Evolutionary conservation across 108 stramenopile genomes (phyloP).

Genomic region (Cyclostephanos invisitatus): DNA sequence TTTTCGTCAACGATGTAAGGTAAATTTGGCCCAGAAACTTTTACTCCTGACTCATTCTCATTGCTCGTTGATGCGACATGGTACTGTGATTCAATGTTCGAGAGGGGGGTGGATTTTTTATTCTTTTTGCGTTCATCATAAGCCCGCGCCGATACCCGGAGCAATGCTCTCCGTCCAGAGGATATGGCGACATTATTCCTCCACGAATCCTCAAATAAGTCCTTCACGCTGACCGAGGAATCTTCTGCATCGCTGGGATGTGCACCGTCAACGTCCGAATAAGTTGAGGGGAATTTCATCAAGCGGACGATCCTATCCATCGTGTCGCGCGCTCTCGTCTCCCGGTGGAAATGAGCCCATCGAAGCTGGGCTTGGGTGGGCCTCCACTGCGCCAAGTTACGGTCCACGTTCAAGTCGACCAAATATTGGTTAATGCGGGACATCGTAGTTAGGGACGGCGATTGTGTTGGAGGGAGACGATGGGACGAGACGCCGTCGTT

Average conservation of each 20-base stretch:
- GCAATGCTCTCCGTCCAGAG: slow-evolving; percentile 62
- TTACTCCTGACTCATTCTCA: background rate
- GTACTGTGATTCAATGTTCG: background rate
- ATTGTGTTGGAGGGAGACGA: background rate
- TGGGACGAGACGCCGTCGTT: background rate
- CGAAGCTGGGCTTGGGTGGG: slow-evolving; percentile 78
- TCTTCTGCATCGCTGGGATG: slow-evolving; percentile 53
- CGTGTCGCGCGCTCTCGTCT: slow-evolving; percentile 53
- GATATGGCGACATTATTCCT: slow-evolving; percentile 35
- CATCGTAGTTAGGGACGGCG: slow-evolving; percentile 6
- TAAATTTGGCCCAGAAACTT: background rate
- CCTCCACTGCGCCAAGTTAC: slow-evolving; percentile 11
- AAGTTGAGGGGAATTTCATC: slow-evolving; percentile 43
- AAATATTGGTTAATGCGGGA: slow-evolving; percentile 24
- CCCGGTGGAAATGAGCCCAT: slow-evolving; percentile 79
- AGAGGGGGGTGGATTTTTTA: background rate
- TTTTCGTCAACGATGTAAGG: slow-evolving; percentile 20
- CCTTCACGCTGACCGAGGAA: background rate
- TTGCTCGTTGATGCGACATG: background rate
- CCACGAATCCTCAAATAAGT: background rate
- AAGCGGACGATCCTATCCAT: slow-evolving; percentile 48
- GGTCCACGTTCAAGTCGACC: slow-evolving; percentile 20
- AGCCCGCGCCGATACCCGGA: slow-evolving; percentile 59
- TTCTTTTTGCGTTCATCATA: slow-evolving; percentile 50
- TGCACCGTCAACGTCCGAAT: slow-evolving; percentile 58